These are phyloP conservation scores for Rhynchospora pubera DNA, from an alignment of 176 grass and related monocot genomes.

Conservation along the genomic window DNA sequence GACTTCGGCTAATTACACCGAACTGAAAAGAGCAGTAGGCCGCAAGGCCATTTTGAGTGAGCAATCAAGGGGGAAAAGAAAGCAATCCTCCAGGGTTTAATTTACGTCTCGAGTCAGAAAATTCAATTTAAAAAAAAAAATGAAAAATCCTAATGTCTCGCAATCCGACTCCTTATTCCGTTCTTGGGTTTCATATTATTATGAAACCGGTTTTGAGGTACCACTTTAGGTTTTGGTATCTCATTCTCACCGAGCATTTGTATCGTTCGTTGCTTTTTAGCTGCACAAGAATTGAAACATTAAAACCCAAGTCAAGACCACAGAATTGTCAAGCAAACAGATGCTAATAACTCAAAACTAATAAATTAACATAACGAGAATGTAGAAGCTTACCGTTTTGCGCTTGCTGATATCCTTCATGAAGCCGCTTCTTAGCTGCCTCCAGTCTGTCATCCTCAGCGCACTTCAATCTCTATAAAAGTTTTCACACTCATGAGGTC, in stretches of 20 bases:
- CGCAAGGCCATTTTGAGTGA: slow-evolving; percentile 17
- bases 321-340: background rate
- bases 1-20: background rate
- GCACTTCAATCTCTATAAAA: slow-evolving; percentile 37
- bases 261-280: slow-evolving; percentile 76
- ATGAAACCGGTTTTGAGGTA: slow-evolving; percentile 22
- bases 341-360: background rate
- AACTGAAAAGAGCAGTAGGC: background rate
- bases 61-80: background rate
- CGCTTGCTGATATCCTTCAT: slow-evolving; percentile 85
- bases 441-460: slow-evolving; percentile 54
- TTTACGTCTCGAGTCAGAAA: slow-evolving; percentile 21
- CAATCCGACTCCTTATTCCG: slow-evolving; percentile 27
- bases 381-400: slow-evolving; percentile 61
- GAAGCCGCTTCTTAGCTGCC: slow-evolving; percentile 70
- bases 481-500: slow-evolving; percentile 33
- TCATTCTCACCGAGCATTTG: slow-evolving; percentile 71
- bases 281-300: slow-evolving; percentile 34
- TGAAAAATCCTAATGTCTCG: slow-evolving; percentile 15
- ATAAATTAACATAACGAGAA: slow-evolving; percentile 6
- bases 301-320: background rate
- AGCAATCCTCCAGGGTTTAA: slow-evolving; percentile 15
- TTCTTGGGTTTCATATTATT: slow-evolving; percentile 27
- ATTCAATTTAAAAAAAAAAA: slow-evolving; percentile 9
- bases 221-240: slow-evolving; percentile 66